Evolutionary conservation across 169 alveolate species (phyloP), one percentile per base, ranked within the genome.

Genomic region (Plasmodium coatneyi): DNA sequence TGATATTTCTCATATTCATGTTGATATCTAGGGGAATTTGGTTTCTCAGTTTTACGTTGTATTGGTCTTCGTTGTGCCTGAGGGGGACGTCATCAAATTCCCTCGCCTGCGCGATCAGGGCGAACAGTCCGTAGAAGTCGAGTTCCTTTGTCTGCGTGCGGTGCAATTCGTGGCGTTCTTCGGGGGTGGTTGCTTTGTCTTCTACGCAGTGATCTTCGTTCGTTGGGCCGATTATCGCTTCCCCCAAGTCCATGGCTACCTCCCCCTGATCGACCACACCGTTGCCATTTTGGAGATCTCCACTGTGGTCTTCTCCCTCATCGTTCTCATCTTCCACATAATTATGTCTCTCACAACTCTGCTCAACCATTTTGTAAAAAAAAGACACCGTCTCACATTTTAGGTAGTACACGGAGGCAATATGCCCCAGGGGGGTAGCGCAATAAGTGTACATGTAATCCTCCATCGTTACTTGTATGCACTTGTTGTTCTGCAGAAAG

Each of bases 1-100:
- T 98, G 14, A 98, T 98, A 87, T 97, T 96, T 2, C 99, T 99
- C 93, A 95, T 94, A 71, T 98, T 98, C 82, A 96, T 96, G n/a
- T 97, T 95, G 16, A 97, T 98, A 81, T 97, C 97, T 82, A 98
- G 89, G 32, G 99, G 99, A 46, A 97, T 96, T 66, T 95, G 95
- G 32, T 97, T 92, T 12, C 98, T 96, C 91, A 98, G 93, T 49
- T 98, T 97, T 74, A 97, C 98, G 92, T 98, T 98, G 87, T 98
- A 97, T 30, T 96, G 96, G 90, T 98, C 99, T 96, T 98, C 99
- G 60, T 98, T 98, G 92, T 98, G 99, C 60, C 99, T 96, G 43
- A 82, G 71, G 28, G 99, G 99, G 54, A 98, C 97, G 19, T 97
- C 98, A 32, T 95, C 96, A 92, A 98, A 98, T 92, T 98, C 99